Percentiles rank a stretch among this genome's conserved stretches.
phyloP scores from a whole-genome alignment of 2,329 filamentous ascomycete genomes.

The Colletotrichum sp. region DNA sequence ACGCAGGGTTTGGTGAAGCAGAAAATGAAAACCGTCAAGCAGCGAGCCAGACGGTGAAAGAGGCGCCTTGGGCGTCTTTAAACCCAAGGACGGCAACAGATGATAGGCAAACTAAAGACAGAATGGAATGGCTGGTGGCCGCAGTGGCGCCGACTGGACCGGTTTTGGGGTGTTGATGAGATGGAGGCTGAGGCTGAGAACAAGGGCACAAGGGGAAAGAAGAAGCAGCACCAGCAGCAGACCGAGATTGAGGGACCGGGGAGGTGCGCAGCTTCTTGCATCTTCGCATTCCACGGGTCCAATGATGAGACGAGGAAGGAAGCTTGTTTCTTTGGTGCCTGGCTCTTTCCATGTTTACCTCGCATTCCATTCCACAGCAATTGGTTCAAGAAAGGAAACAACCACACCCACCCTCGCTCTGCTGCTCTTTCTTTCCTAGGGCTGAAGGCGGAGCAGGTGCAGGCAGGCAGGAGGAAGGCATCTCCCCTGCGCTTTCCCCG shows the following conservation, averaged over 20 bases:
- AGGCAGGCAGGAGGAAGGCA: not conserved
- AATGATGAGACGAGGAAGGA: not conserved
- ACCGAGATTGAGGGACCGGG: not conserved
- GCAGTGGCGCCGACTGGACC: not conserved
- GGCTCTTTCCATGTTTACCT: not conserved
- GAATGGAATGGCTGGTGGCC: constrained; percentile 1
- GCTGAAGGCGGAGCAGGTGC: constrained; percentile 8
- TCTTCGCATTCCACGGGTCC: not conserved
- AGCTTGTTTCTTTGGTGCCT: not conserved
- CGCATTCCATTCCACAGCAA: not conserved
- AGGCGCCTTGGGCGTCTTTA: not conserved
- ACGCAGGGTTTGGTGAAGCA: not conserved
- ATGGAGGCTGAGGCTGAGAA: not conserved
- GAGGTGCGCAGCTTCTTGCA: not conserved
- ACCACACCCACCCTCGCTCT: not conserved
- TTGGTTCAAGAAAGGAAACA: not conserved
- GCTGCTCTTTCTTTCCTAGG: not conserved
- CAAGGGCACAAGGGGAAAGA: not conserved
- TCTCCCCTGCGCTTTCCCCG: constrained; percentile 6
- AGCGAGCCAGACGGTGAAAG: not conserved
- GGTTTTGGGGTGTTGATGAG: not conserved
- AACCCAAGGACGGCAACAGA: not conserved
- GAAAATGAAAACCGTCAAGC: not conserved
- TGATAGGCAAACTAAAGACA: not conserved
- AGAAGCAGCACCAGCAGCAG: not conserved